A percentile compares a stretch with the other conserved stretches of the same genome.
phyloP scores from a whole-genome alignment of 495 filamentous ascomycete genomes.

The Xylaria intraflava region DNA sequence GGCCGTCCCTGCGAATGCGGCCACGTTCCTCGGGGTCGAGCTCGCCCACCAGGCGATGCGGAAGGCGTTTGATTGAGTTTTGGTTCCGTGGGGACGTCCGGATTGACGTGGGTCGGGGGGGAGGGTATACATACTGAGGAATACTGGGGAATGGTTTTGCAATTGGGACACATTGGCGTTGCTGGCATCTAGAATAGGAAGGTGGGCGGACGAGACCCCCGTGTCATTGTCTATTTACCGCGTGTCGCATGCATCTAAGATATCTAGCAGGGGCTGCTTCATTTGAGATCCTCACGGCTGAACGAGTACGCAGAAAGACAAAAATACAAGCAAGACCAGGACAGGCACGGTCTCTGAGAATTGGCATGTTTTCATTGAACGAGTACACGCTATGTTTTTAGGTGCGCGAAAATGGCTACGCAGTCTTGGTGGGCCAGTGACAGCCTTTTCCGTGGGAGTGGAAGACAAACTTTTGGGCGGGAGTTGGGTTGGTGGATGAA shows the following conservation, averaged over 20 bases:
- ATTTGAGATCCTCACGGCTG: too few relatives aligned
- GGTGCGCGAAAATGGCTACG: neutral
- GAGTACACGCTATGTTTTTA: too few relatives aligned
- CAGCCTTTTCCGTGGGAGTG: neutral
- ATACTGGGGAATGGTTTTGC: neutral
- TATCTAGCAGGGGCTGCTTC: too few relatives aligned
- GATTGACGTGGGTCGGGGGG: neutral
- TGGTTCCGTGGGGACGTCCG: neutral
- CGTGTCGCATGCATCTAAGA: too few relatives aligned
- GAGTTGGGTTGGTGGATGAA: neutral
- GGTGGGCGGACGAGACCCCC: too few relatives aligned
- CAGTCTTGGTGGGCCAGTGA: neutral
- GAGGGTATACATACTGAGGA: neutral
- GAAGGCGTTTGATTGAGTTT: slow-evolving; percentile 52
- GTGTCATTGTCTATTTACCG: too few relatives aligned
- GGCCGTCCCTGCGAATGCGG: slow-evolving; percentile 91
- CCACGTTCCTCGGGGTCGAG: slow-evolving; percentile 66
- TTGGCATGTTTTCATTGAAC: too few relatives aligned
- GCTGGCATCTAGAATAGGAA: too few relatives aligned
- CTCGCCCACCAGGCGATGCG: slow-evolving; percentile 77
- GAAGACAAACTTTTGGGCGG: neutral
- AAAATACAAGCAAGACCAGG: too few relatives aligned
- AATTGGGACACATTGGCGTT: too few relatives aligned
- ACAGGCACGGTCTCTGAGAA: too few relatives aligned
- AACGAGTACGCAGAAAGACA: too few relatives aligned